Base-by-base conservation (phyloP, 352 stramenopile species). In the Albugo laibachii region DNA sequence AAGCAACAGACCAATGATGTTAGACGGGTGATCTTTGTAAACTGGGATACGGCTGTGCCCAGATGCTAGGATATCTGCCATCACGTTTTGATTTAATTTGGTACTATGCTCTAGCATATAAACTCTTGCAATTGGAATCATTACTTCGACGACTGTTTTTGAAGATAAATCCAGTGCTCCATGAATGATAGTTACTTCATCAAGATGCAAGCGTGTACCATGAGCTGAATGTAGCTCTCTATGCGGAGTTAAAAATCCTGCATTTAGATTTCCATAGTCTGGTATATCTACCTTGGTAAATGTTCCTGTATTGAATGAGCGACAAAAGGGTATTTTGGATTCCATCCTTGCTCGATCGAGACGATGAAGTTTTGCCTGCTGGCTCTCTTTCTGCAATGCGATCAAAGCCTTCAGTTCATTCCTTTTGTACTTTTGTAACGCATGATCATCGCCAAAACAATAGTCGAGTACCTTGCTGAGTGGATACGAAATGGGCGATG, bases 101-200 rank as follows among this genome's bases (percentile, higher is more conserved):
- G 69, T 79, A 50, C 91, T 67, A 45, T 80, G 62, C 40, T 88
- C 69, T 18, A 97, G 56, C 57, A 88, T 86, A 62, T 76, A 96
- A 1, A 95, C 76, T 38, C 89, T 53, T 2, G 69, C 42, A 46
- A 94, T 73, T 8, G 78, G 80, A 34, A 93, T 94, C 74, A 92
- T 95, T 14, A 93, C 72, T 49, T 96, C 73, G 0, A 53, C 56
- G 2, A 92, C 78, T 0, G 71, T 83, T 52, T 87, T 95, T 38
- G 79, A 66, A 14, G 75, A 82, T 40, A 97, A 65, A 42, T 82
- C 62, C 40, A 97, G 50, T 11, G 85, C 83, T 27, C 88, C 92
- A 53, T 94, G 80, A 47, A 96, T 92, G 51, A 97, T 93, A 1
- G 66, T 88, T 1, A 96, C 80, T 61, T 96, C 86, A 52, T 95